Base-by-base conservation (phyloP, 2,329 filamentous ascomycete species). In the Fusarium nelsonii region DNA sequence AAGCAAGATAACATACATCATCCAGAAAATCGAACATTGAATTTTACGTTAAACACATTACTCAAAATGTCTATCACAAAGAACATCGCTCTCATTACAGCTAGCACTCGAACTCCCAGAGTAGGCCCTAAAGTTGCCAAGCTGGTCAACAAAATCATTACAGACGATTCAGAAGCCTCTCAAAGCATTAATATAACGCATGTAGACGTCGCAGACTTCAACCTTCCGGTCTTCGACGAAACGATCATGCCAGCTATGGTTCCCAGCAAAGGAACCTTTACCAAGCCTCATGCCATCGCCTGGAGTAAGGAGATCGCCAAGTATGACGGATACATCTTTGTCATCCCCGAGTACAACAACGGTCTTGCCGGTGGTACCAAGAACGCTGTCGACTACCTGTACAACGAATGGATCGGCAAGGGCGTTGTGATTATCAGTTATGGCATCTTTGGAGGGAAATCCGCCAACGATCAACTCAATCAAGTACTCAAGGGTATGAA, bases 311-410 rank as follows among this genome's bases (percentile, higher is more conserved):
- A 80, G 63, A 83, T 86, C 39, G 66, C 74, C n/a, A 74, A 75
- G 28, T 79, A 83, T 74, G 80, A 83, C 49, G 84, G 73, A 16
- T 86, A 84, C 73, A 73, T 87, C 34, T 76, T 86, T 48, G 81
- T 87, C 43, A 80, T 82, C n/a, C 81, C 84, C 2, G 82, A 87
- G 74, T 90, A 89, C 73, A 89, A 90, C 78, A 84, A 78, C 73
- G 82, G 85, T 26, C 77, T 88, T 8, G 79, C 87, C 0, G 86
- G 83, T 0, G 81, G 79, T 8, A 76, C 86, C 49, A 90, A 90
- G 79, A 90, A 89, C 72, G 87, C 88, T 8, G 82, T 90, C 57
- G 88, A 90, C 73, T 90, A 87, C 71, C 80, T 90, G 1, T 84
- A 81, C 69, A 78, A 88, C 69, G 87, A 89, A 72, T 89, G 86